phyloP scores from a whole-genome alignment of 768 basidiomycete genomes.

The Melanogaster broomeanus region DNA sequence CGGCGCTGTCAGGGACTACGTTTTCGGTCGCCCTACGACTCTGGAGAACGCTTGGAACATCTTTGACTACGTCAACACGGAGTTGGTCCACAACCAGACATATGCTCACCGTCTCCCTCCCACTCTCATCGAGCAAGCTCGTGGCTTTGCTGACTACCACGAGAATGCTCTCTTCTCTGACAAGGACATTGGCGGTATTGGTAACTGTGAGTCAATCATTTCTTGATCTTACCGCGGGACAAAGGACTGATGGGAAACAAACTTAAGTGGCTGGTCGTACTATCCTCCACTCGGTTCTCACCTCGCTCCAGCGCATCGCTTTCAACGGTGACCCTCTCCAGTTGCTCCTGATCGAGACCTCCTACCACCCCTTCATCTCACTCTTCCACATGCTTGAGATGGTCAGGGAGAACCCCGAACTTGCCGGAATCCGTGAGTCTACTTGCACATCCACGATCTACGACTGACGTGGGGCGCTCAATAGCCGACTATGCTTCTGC shows the following conservation, averaged over 20 bases:
- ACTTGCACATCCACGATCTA: background rate
- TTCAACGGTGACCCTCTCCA: slow-evolving; percentile 80
- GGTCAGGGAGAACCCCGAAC: slow-evolving; percentile 54
- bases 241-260: slow-evolving; percentile 9
- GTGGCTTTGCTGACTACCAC: slow-evolving; percentile 76
- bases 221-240: background rate
- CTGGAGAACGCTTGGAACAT: slow-evolving; percentile 80
- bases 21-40: slow-evolving; percentile 65
- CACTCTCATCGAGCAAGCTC: slow-evolving; percentile 73
- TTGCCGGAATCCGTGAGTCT: slow-evolving; percentile 65
- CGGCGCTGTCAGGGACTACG: slow-evolving; percentile 63
- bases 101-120: slow-evolving; percentile 81
- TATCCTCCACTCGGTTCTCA: slow-evolving; percentile 69
- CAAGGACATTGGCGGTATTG: slow-evolving; percentile 60
- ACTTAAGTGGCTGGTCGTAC: slow-evolving; percentile 78
- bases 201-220: slow-evolving; percentile 64
- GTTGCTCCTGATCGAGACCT: slow-evolving; percentile 74
- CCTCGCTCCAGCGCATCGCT: slow-evolving; percentile 73
- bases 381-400: slow-evolving; percentile 80
- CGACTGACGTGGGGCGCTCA: slow-evolving; percentile 10
- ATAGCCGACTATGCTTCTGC: slow-evolving; percentile 75
- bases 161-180: slow-evolving; percentile 76
- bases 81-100: slow-evolving; percentile 80
- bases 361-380: slow-evolving; percentile 91
- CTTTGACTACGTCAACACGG: slow-evolving; percentile 75